Conservation (phyloP, 495 filamentous ascomycete species). For the Xylaria intraflava region DNA sequence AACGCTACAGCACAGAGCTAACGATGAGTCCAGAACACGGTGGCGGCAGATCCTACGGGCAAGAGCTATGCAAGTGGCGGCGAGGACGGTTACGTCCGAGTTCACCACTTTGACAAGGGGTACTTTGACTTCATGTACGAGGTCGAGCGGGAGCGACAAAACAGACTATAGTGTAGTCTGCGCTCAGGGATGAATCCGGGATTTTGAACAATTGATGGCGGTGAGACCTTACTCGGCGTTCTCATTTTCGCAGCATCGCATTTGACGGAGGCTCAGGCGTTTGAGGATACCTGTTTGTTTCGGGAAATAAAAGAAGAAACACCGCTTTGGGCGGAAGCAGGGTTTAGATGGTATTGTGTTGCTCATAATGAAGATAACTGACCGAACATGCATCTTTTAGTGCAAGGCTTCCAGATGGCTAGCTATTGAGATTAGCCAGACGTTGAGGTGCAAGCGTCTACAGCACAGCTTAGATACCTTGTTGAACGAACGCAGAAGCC, state of each 20-base stretch:
- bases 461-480: neutral
- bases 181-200: neutral
- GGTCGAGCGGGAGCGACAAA: conserved; percentile 61
- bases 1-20: neutral
- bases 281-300: conserved; percentile 22
- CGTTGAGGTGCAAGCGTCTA: neutral
- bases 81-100: conserved; percentile 97
- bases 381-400: neutral
- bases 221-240: conserved; percentile 16
- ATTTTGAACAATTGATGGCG: conserved; percentile 8
- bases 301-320: conserved; percentile 18
- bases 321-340: conserved; percentile 4
- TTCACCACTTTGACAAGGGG: conserved; percentile 95
- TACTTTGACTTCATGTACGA: conserved; percentile 99
- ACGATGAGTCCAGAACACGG: conserved; percentile 36
- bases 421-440: neutral
- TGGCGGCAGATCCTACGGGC: conserved; percentile 84
- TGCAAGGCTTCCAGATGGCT: neutral
- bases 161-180: conserved; percentile 20
- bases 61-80: conserved; percentile 88
- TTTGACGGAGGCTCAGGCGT: conserved; percentile 27
- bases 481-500: neutral
- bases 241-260: conserved; percentile 22
- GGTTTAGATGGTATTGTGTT: conserved; percentile 16
- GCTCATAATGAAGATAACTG: conserved; percentile 25